Base-by-base conservation (phyloP, 1,284 basidiomycete species). In the Irpex sp. region DNA sequence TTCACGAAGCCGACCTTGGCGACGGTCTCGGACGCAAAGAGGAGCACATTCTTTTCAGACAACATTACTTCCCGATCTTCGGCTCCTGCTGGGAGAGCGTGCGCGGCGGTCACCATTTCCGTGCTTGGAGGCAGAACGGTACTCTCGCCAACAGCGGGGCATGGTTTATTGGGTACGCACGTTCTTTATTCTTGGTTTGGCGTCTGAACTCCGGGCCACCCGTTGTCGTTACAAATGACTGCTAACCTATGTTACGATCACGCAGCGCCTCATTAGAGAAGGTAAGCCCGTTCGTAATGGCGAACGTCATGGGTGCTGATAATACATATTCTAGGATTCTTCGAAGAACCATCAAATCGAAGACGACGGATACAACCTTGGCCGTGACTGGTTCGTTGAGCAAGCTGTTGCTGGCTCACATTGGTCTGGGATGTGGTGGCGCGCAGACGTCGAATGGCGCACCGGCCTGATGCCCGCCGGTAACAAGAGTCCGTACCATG, bases 331-430 rank as follows among this genome's bases (percentile, higher is more conserved):
- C 36, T 60, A 87, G 83, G 79, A 90, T 66, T 85, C 85, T 2
- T 78, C 78, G 18, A 85, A 82, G 67, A 77, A 85, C 63, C 90
- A 93, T 68, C 85, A 78, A 71, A 92, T 93, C 58, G 79, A 85
- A 19, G 82, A 83, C 8, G 75, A 93, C 62, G 90, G 90, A 5
- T 93, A 91, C 68, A 91, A 93, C 67, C 75, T 88, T 54, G 89
- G 90, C 10, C 84, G 91, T 18, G 87, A 93, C 72, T 84, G 79
- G 74, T 76, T 93, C 58, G 88, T 92, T 21, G 77, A 81, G 48
- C 82, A 78, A 10, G 89, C 90, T n/a, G 69, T 80, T 21, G 70
- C 77, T 7, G 86, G 84, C n/a, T 81, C 80, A 57, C 77, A 78
- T 36, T 86, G 82, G 82, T 80, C 80, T 42, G 80, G 83, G 9